Percentiles rank a stretch among this genome's conserved stretches.
These are phyloP conservation scores for Penicillium cinerascens DNA, from an alignment of 495 filamentous ascomycete genomes.

Conservation along the genomic window DNA sequence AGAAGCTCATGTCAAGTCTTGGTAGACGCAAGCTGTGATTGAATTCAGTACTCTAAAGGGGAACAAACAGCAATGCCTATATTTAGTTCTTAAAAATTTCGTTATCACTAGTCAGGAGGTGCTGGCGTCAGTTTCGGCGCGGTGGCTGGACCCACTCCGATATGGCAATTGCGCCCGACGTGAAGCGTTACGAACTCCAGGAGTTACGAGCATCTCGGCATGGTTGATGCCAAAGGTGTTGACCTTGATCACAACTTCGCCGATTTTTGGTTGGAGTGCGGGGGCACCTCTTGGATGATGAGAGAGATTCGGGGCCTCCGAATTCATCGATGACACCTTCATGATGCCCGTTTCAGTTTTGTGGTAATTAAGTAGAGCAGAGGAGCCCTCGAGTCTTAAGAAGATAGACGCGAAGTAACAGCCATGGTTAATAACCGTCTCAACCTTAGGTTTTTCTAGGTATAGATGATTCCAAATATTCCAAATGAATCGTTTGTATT, in stretches of 20 bases:
- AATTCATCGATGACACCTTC: constrained; percentile 42
- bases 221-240: constrained; percentile 48
- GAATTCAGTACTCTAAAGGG: too few relatives aligned
- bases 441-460: too few relatives aligned
- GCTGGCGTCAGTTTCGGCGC: background rate
- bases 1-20: background rate
- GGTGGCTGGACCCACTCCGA: background rate
- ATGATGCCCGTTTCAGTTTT: constrained; percentile 12
- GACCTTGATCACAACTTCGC: constrained; percentile 38
- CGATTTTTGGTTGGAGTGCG: constrained; percentile 22
- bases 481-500: too few relatives aligned
- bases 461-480: too few relatives aligned
- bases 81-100: too few relatives aligned
- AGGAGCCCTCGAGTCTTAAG: too few relatives aligned
- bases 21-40: too few relatives aligned
- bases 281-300: constrained; percentile 28
- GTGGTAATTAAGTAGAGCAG: too few relatives aligned
- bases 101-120: background rate
- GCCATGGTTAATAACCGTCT: too few relatives aligned
- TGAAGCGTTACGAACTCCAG: too few relatives aligned
- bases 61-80: too few relatives aligned
- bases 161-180: background rate
- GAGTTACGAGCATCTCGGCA: constrained; percentile 45
- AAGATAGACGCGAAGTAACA: too few relatives aligned
- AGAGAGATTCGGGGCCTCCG: constrained; percentile 40